A percentile compares a stretch with the other conserved stretches of the same genome.
These are phyloP conservation scores for Chlamydomonas schloesseri DNA, from an alignment of 139 green algal species.

Conservation along the genomic window DNA sequence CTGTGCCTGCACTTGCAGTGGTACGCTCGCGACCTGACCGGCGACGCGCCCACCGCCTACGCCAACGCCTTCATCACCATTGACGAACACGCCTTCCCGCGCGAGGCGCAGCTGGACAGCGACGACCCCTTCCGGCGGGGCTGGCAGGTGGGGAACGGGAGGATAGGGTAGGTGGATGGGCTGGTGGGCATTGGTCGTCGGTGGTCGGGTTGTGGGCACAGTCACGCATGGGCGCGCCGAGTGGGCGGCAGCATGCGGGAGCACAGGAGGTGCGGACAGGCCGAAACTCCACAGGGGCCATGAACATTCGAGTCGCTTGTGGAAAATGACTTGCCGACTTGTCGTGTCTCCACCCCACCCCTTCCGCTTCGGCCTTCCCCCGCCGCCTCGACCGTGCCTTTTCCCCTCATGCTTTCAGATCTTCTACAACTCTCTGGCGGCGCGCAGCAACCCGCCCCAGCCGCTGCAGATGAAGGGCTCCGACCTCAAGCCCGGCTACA, in stretches of 20 bases:
- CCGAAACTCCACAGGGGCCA: no score
- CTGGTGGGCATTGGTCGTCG: no score
- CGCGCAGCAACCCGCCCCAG: conserved; percentile 28
- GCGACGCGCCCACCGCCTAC: not conserved
- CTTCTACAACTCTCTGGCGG: conserved; percentile 16
- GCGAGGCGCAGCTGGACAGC: not conserved
- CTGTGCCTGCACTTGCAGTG: no score
- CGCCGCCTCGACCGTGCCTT: no score
- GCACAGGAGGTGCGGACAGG: no score
- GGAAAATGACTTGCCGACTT: no score
- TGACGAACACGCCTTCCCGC: conserved; percentile 41
- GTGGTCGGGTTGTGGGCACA: no score
- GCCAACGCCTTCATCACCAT: conserved; percentile 50
- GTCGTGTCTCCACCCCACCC: no score
- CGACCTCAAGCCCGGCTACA: not conserved
- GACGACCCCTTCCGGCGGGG: not conserved
- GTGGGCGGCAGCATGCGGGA: no score
- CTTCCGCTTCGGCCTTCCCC: no score
- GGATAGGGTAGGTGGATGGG: not conserved
- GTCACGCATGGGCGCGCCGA: no score
- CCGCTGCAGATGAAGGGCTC: conserved; percentile 27
- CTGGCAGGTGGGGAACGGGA: not conserved
- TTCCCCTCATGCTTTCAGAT: not conserved
- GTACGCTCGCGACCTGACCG: conserved; percentile 14
- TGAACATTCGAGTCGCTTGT: no score